Conservation (phyloP, 176 grass and related monocot species). For the Saccharum officinarum region DNA sequence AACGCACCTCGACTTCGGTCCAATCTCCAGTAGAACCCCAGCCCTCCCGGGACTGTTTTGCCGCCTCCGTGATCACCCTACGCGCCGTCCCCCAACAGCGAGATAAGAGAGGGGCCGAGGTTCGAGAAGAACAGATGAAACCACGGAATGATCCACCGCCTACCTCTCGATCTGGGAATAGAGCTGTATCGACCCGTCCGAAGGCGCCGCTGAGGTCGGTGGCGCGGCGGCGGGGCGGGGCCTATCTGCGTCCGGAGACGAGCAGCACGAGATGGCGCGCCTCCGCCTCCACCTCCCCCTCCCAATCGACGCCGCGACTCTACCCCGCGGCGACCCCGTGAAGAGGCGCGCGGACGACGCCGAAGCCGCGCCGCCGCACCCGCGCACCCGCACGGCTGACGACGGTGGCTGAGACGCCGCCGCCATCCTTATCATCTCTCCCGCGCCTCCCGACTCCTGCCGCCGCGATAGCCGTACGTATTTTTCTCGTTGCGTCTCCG, state of each 20-base stretch:
- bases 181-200: slow-evolving; percentile 72
- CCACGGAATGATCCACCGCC: neutral
- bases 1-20: slow-evolving; percentile 80
- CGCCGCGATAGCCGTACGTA: neutral
- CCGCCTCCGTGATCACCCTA: slow-evolving; percentile 96
- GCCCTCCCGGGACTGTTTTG: slow-evolving; percentile 62
- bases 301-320: slow-evolving; percentile 13
- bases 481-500: slow-evolving; percentile 27
- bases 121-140: neutral
- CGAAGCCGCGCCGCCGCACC: neutral
- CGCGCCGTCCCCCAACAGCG: neutral
- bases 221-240: neutral
- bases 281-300: slow-evolving; percentile 4
- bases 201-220: slow-evolving; percentile 15
- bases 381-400: slow-evolving; percentile 8
- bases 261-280: slow-evolving; percentile 24
- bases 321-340: neutral
- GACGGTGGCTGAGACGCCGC: slow-evolving; percentile 22
- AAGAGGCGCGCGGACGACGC: neutral
- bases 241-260: slow-evolving; percentile 24
- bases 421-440: slow-evolving; percentile 47
- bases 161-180: slow-evolving; percentile 97
- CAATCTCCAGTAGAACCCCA: slow-evolving; percentile 80
- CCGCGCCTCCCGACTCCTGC: neutral
- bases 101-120: neutral